Conservation (phyloP, 495 filamentous ascomycete genomes). For the Sphaerosporella brunnea region DNA sequence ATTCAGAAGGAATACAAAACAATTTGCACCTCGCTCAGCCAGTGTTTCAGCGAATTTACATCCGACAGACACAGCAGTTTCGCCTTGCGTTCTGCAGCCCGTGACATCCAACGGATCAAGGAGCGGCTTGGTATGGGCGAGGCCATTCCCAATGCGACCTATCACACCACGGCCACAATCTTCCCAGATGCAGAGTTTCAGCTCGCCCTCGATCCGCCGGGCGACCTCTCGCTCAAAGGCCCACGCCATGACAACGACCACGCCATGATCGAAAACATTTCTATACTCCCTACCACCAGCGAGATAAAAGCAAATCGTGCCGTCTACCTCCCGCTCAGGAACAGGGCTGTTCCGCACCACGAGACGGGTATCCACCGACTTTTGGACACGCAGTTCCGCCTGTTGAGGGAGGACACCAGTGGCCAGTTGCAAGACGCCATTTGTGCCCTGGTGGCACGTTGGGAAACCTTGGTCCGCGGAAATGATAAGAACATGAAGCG, state of each 20-base stretch:
- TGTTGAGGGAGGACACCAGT: slow-evolving; percentile 48
- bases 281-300: slow-evolving; percentile 43
- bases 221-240: slow-evolving; percentile 35
- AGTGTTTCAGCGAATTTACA: slow-evolving; percentile 9
- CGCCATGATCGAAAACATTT: slow-evolving; percentile 39
- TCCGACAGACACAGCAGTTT: slow-evolving; percentile 21
- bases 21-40: slow-evolving; percentile 6
- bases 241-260: slow-evolving; percentile 53
- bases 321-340: slow-evolving; percentile 44
- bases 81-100: slow-evolving; percentile 19
- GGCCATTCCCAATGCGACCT: slow-evolving; percentile 21
- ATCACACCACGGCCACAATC: slow-evolving; percentile 8
- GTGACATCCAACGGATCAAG: slow-evolving; percentile 24
- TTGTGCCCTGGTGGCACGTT: slow-evolving; percentile 27
- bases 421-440: slow-evolving; percentile 45
- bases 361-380: slow-evolving; percentile 39
- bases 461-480: slow-evolving; percentile 15
- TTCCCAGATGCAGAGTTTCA: slow-evolving; percentile 27
- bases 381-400: slow-evolving; percentile 52
- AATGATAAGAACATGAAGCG: slow-evolving; percentile 11
- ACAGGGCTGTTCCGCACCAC: slow-evolving; percentile 37
- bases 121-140: slow-evolving; percentile 30
- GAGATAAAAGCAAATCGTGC: slow-evolving; percentile 37
- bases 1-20: slow-evolving; percentile 16
- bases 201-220: slow-evolving; percentile 34